Conservation (phyloP, 2,329 filamentous ascomycete genomes). For the Sclerotinia trifoliorum region DNA sequence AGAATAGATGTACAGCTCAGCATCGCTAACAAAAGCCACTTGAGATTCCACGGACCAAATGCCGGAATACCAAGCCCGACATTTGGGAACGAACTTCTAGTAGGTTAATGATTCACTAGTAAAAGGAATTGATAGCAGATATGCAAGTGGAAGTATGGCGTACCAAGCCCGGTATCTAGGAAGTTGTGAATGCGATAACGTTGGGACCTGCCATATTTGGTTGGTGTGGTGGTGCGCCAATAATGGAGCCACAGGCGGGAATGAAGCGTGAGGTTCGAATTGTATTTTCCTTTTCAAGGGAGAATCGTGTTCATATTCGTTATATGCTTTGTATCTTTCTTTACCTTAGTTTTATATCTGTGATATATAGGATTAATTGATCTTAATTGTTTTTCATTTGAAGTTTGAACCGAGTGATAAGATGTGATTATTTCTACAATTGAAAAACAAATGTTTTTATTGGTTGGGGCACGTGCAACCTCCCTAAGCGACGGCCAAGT, state of each 20-base stretch:
- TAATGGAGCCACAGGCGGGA: not conserved
- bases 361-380: too few species aligned
- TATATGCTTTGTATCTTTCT: too few species aligned
- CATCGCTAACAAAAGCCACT: not conserved
- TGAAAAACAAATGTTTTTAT: too few species aligned
- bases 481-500: too few species aligned
- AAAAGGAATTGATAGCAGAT: not conserved
- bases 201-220: not conserved
- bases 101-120: not conserved
- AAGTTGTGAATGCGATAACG: slow-evolving; percentile 1
- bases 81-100: not conserved
- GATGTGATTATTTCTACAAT: too few species aligned
- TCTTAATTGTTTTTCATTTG: too few species aligned
- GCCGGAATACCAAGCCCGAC: not conserved
- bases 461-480: too few species aligned
- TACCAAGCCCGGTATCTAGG: slow-evolving; percentile 5
- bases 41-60: not conserved
- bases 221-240: slow-evolving; percentile 12
- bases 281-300: too few species aligned
- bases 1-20: not conserved
- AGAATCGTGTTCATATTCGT: too few species aligned
- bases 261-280: not conserved
- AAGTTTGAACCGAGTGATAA: too few species aligned
- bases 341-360: too few species aligned
- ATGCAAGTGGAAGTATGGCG: not conserved